Conservation (phyloP, 1,284 basidiomycete genomes). For the Cutaneotrichosporon cyanovorans region DNA sequence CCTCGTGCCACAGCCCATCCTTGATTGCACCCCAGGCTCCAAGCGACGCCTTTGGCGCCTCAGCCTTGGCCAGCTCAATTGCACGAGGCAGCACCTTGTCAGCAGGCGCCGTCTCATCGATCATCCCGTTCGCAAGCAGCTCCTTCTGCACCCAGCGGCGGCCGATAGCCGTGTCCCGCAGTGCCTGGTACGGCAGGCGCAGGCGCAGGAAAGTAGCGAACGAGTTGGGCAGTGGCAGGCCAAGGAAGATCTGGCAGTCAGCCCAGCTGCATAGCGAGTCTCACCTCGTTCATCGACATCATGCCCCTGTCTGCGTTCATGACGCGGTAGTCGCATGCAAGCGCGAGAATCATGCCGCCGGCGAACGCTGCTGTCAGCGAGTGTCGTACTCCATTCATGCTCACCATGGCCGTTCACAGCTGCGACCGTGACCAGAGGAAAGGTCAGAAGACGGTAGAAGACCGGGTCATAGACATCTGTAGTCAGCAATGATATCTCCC, state of each 20-base stretch:
- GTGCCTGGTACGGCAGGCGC: slow-evolving; percentile 59
- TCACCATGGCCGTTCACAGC: slow-evolving; percentile 75
- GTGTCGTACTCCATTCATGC: slow-evolving; percentile 7
- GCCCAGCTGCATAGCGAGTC: slow-evolving; percentile 5
- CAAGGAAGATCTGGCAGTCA: slow-evolving; percentile 62
- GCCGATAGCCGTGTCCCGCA: slow-evolving; percentile 71
- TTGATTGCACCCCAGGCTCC: slow-evolving; percentile 20
- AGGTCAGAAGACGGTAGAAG: slow-evolving; percentile 41
- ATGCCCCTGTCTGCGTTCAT: slow-evolving; percentile 78
- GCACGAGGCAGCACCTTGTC: slow-evolving; percentile 52
- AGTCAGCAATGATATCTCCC: background rate
- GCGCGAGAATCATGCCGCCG: slow-evolving; percentile 68
- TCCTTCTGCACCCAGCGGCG: slow-evolving; percentile 72
- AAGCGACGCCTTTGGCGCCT: slow-evolving; percentile 31
- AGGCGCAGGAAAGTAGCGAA: slow-evolving; percentile 60
- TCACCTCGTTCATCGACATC: slow-evolving; percentile 87
- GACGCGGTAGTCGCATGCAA: slow-evolving; percentile 81
- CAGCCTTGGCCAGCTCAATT: slow-evolving; percentile 42
- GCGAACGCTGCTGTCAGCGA: slow-evolving; percentile 57
- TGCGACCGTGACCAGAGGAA: slow-evolving; percentile 59
- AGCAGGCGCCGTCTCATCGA: slow-evolving; percentile 61
- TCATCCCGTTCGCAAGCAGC: slow-evolving; percentile 58
- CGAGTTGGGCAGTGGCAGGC: slow-evolving; percentile 67
- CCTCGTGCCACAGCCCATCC: slow-evolving; percentile 48
- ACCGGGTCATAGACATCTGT: slow-evolving; percentile 44